These are phyloP conservation scores for Immersiella caudata DNA, from an alignment of 495 filamentous ascomycete genomes.

Conservation along the genomic window DNA sequence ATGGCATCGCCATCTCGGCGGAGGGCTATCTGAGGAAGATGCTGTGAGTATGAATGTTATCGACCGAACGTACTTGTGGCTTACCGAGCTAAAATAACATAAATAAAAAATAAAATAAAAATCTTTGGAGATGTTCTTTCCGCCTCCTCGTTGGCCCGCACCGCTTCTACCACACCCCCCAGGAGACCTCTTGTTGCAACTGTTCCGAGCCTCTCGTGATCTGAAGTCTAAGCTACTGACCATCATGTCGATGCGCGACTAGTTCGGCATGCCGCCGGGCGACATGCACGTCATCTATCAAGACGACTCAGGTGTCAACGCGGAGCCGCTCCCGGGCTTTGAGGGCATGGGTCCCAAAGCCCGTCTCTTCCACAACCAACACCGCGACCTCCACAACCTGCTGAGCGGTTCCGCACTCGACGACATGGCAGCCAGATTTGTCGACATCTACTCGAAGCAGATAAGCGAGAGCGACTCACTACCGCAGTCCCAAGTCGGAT, in stretches of 20 bases:
- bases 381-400: conserved; percentile 16
- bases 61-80: not conserved
- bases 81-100: too few relatives aligned
- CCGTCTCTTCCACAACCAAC: conserved; percentile 25
- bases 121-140: not conserved
- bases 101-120: not conserved
- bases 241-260: conserved; percentile 21
- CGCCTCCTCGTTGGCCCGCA: conserved; percentile 22
- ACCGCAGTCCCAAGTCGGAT: not conserved
- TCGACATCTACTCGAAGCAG: conserved; percentile 19
- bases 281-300: conserved; percentile 22
- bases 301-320: conserved; percentile 26
- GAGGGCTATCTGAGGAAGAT: conserved; percentile 17
- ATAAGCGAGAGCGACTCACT: not conserved
- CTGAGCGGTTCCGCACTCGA: conserved; percentile 16
- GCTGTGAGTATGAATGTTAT: conserved; percentile 5
- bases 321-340: conserved; percentile 25
- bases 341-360: conserved; percentile 21
- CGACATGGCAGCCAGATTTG: conserved; percentile 18
- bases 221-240: conserved; percentile 26
- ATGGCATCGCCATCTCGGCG: not conserved
- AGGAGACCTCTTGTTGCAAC: conserved; percentile 20
- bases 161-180: conserved; percentile 27
- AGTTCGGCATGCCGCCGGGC: conserved; percentile 17
- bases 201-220: conserved; percentile 24